These are phyloP conservation scores for Fusarium palustre DNA, from an alignment of 2,329 filamentous ascomycete genomes.

Conservation along the genomic window DNA sequence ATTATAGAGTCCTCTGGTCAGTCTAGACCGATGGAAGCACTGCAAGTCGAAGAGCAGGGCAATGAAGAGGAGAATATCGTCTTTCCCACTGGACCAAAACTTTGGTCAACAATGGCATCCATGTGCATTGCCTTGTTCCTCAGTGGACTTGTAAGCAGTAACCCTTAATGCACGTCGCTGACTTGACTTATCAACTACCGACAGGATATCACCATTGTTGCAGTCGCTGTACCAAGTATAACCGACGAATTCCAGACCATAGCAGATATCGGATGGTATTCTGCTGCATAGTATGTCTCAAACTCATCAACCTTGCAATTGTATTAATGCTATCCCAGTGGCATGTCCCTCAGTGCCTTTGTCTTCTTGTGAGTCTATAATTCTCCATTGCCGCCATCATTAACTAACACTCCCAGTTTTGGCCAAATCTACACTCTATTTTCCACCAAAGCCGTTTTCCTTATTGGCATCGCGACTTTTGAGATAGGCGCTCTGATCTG, in stretches of 20 bases:
- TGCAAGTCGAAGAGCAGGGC: conserved; percentile 22
- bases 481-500: conserved; percentile 52
- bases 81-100: conserved; percentile 37
- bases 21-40: not conserved
- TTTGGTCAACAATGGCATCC: conserved; percentile 45
- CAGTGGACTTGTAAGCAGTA: conserved; percentile 32
- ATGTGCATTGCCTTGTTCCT: conserved; percentile 42
- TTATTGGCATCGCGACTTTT: conserved; percentile 48
- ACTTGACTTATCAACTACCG: rapidly evolving
- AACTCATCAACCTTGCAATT: too few species aligned
- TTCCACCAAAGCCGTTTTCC: conserved; percentile 47
- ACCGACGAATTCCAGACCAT: conserved; percentile 45
- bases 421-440: conserved; percentile 50
- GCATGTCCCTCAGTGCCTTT: not conserved
- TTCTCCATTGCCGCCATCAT: rapidly evolving
- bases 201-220: conserved; percentile 42
- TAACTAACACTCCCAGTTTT: conserved; percentile 29
- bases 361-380: not conserved
- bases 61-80: not conserved
- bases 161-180: rapidly evolving
- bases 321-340: not conserved
- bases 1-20: not conserved
- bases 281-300: conserved; percentile 37
- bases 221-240: conserved; percentile 41
- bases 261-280: conserved; percentile 45